Conservation (phyloP, 176 grass and related monocot genomes). For the Dendrocalamus sinicus region DNA sequence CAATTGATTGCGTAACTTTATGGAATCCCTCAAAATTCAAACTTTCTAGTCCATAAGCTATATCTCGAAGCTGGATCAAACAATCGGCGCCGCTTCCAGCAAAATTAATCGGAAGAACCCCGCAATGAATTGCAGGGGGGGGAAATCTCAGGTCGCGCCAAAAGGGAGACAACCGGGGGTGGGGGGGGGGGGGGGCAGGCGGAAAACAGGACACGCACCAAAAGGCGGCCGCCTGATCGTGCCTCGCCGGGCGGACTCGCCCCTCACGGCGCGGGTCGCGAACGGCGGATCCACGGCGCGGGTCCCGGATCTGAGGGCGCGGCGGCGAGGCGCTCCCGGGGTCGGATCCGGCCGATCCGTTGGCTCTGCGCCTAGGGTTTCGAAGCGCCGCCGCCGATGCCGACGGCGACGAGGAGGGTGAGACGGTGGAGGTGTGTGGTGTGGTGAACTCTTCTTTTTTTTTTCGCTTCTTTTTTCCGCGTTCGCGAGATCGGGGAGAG, state of each 20-base stretch:
- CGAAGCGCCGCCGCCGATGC: not conserved
- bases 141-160: conserved; percentile 56
- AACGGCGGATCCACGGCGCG: conserved; percentile 39
- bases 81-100: conserved; percentile 25
- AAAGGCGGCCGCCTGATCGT: conserved; percentile 45
- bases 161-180: conserved; percentile 24
- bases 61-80: conserved; percentile 29
- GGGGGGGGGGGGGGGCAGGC: conserved; percentile 34
- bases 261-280: conserved; percentile 17
- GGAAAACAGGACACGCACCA: conserved; percentile 49
- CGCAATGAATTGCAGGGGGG: not conserved
- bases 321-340: not conserved
- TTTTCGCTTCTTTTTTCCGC: conserved; percentile 43
- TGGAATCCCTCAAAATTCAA: conserved; percentile 34
- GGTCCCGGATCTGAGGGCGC: conserved; percentile 50
- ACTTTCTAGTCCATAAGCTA: not conserved
- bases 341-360: not conserved
- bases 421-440: conserved; percentile 43
- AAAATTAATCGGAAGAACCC: conserved; percentile 40
- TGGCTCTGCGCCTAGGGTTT: conserved; percentile 33
- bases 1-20: not conserved
- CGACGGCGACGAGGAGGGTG: conserved; percentile 29
- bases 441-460: conserved; percentile 28
- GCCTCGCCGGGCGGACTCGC: conserved; percentile 30
- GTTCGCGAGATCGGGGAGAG: conserved; percentile 50